Conservation (phyloP, 352 stramenopile species). For the Phytopythium ostracodes region DNA sequence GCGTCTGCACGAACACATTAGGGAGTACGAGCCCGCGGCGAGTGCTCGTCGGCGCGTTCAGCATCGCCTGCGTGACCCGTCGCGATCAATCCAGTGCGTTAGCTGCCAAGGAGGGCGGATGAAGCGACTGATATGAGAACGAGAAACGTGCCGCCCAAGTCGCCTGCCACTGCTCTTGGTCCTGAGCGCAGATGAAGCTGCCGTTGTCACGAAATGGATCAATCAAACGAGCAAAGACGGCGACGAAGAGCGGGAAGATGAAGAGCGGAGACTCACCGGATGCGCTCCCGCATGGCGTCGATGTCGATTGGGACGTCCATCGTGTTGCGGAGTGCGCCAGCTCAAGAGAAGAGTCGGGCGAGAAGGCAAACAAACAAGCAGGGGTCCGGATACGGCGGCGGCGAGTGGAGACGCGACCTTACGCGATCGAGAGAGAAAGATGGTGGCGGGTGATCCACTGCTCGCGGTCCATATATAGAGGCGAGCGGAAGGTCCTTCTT, state of each 20-base stretch:
- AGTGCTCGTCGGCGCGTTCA: conserved; percentile 23
- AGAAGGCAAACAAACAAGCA: too few species aligned
- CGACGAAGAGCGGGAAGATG: too few species aligned
- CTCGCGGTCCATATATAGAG: not conserved
- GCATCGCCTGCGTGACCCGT: conserved; percentile 17
- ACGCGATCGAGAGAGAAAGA: not conserved
- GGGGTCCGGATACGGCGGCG: too few species aligned
- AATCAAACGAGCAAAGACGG: not conserved
- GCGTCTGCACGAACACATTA: conserved; percentile 39
- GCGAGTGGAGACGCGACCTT: not conserved
- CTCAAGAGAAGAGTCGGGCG: too few species aligned
- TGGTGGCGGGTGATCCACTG: not conserved
- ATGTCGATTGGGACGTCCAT: conserved; percentile 3
- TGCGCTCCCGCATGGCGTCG: conserved; percentile 19
- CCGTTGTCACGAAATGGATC: not conserved
- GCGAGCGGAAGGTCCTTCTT: too few species aligned
- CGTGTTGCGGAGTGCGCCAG: too few species aligned
- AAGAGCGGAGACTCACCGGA: conserved; percentile 17
- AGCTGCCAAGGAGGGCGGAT: too few species aligned
- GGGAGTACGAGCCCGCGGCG: conserved; percentile 33
- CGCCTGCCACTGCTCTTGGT: conserved; percentile 34
- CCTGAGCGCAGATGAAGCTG: conserved; percentile 29
- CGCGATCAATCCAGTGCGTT: not conserved
- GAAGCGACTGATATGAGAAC: too few species aligned
- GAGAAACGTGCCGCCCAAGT: conserved; percentile 26